phyloP scores from a whole-genome alignment of 257 asterid genomes.

The Leonotis leonurus region DNA sequence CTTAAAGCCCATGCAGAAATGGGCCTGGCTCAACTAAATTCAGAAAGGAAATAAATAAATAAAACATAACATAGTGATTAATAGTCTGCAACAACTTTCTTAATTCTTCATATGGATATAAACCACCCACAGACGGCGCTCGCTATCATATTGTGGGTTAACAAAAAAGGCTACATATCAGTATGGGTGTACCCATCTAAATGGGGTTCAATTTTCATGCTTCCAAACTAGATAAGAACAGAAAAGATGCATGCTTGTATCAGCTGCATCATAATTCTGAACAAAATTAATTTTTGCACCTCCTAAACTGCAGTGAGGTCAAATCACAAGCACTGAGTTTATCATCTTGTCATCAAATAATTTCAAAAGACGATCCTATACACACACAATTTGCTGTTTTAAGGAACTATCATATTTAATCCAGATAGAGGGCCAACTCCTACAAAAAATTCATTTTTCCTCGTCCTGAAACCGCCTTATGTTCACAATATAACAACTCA shows the following conservation, averaged over 20 bases:
- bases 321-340: background rate
- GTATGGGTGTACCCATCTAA: background rate
- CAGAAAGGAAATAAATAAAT: no score
- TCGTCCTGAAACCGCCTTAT: slow-evolving; percentile 1
- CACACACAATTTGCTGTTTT: background rate
- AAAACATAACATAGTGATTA: no score
- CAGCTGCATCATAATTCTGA: slow-evolving; percentile 2
- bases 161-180: background rate
- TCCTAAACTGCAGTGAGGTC: no score
- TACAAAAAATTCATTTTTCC: background rate
- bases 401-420: background rate
- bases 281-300: no score
- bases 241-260: background rate
- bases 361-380: background rate
- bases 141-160: background rate
- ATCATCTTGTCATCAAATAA: background rate
- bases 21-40: no score
- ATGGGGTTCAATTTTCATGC: slow-evolving; percentile 5
- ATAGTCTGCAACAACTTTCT: no score
- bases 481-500: no score
- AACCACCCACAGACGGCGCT: no score
- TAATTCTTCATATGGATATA: no score
- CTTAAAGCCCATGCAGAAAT: no score
- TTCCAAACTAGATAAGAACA: background rate
- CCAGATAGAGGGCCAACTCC: background rate